These are phyloP conservation scores for Rhizodiscina lignyota DNA, from an alignment of 495 filamentous ascomycete genomes.

Conservation along the genomic window DNA sequence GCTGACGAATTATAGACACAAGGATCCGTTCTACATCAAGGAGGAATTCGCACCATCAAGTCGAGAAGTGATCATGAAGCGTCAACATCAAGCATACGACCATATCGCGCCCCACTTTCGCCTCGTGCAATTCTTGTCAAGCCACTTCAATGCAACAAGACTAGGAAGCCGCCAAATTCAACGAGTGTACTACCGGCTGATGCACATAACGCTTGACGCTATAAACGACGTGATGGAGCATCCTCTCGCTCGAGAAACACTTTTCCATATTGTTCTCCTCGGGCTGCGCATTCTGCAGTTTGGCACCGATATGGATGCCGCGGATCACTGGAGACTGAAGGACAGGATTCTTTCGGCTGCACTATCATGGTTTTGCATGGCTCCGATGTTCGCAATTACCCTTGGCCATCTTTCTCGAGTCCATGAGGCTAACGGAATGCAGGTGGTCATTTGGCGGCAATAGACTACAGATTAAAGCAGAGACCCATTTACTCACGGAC, in stretches of 20 bases:
- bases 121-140: conserved; percentile 75
- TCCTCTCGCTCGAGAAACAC: conserved; percentile 75
- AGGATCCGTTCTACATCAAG: conserved; percentile 76
- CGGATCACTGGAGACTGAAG: conserved; percentile 60
- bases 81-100: conserved; percentile 61
- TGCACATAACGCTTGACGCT: conserved; percentile 55
- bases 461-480: conserved; percentile 79
- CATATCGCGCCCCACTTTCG: conserved; percentile 71
- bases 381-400: too few species aligned
- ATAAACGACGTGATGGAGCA: conserved; percentile 55
- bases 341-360: conserved; percentile 73
- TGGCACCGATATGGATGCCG: conserved; percentile 41
- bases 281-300: conserved; percentile 58
- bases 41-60: conserved; percentile 90
- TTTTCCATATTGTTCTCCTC: conserved; percentile 75
- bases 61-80: conserved; percentile 51
- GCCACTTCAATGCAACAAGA: conserved; percentile 83
- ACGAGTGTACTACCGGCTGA: conserved; percentile 59
- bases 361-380: conserved; percentile 70
- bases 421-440: too few species aligned
- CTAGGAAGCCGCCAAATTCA: conserved; percentile 66
- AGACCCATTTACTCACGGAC: conserved; percentile 67
- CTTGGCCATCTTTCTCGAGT: too few species aligned
- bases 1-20: too few species aligned
- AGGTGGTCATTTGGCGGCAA: conserved; percentile 94